Base-by-base conservation (phyloP, 2,329 filamentous ascomycete species). In the Hypoxylon rubiginosum region DNA sequence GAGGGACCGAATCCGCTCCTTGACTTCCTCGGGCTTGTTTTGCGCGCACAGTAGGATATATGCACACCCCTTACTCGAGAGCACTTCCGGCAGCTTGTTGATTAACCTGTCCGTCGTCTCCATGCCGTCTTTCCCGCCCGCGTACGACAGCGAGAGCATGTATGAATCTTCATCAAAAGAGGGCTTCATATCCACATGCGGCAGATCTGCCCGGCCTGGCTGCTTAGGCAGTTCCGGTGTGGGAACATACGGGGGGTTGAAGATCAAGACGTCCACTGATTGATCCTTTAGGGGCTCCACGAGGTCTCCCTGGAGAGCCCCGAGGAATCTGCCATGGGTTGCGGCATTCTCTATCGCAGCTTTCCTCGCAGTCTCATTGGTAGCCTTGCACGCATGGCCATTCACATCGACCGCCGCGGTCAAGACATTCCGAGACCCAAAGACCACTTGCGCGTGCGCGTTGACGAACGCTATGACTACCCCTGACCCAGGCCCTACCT, bases 171-270 rank as follows among this genome's bases (percentile, higher is more conserved):
- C 87, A 60, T 94, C 92, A 71, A 93, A 97, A 9, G 80, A 75
- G 5, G 72, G 71, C 61, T 79, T 43, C 76, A 82, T 71, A n/a
- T 48, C 64, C 5, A 52, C 26, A 13, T 28, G 45, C 26, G 58
- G 64, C 8, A 63, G 32, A 26, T 77, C 54, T 64, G 72, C 58
- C 30, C 63, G 53, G 68, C 74, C 19, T 75, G 85, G 80, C 36
- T 86, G 79, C 24, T 80, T 77, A 1, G 95, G 94, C 64, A 97
- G 81, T 43, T 89, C 87, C 26, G 90, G 86, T 2, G 94, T 97
- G 1, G 96, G 96, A 13, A 99, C 96, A 77, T 99, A 99, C 0
- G 96, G 96, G 57, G 96, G 96, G 77, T 99, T 99, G 85, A 98
- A 99, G 28, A 99, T 86, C 67, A 99, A 85, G 10, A 99, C 86